A percentile compares a stretch with the other conserved stretches of the same genome.
These are phyloP conservation scores for Suillus clintonianus DNA, from an alignment of 768 basidiomycete genomes.

Conservation along the genomic window DNA sequence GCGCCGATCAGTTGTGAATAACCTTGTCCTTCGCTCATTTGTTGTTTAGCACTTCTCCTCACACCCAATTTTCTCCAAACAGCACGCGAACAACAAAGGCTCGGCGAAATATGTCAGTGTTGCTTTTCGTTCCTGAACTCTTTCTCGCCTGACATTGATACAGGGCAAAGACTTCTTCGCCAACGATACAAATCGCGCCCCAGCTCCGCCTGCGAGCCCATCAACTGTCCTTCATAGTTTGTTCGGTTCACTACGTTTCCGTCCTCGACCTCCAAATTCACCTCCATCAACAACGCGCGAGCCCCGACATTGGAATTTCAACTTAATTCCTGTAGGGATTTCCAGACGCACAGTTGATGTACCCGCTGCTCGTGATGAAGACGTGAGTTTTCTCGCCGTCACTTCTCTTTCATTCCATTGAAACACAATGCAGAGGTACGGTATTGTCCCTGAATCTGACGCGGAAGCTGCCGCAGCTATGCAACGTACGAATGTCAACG, in stretches of 20 bases:
- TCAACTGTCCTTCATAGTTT: not conserved
- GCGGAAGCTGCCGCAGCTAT: no score
- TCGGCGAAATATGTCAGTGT: not conserved
- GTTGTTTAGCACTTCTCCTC: not conserved
- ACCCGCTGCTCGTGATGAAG: not conserved
- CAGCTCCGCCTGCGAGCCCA: not conserved
- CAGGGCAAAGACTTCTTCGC: not conserved
- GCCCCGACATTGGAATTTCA: not conserved
- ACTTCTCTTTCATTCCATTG: no score
- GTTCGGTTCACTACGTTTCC: not conserved
- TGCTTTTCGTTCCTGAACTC: not conserved
- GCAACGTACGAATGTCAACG: no score
- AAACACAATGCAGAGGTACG: no score
- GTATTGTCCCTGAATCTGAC: no score
- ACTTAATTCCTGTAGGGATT: not conserved
- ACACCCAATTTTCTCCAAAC: not conserved
- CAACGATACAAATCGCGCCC: not conserved
- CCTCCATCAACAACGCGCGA: not conserved
- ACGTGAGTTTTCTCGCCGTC: not conserved
- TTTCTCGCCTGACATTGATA: not conserved
- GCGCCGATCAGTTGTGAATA: not conserved
- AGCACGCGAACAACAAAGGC: conserved; percentile 18
- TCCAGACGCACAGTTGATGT: not conserved
- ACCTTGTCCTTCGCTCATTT: not conserved
- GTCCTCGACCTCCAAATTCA: no score